phyloP scores from a whole-genome alignment of 2,329 filamentous ascomycete species.

The Neofusicoccum ribis region DNA sequence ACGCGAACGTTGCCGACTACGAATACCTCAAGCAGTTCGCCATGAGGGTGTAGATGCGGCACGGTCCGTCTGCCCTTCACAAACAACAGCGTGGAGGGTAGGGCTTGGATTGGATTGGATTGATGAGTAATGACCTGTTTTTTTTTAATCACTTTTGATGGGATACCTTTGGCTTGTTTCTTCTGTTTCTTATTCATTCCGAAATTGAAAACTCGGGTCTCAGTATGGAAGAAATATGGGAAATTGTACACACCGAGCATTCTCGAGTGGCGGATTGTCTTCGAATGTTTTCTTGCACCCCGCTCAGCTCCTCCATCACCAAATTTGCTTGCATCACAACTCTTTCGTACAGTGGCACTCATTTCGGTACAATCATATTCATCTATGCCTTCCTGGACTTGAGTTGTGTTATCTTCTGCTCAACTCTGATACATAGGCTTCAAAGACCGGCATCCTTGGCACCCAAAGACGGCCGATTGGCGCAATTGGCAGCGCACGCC shows the following conservation, averaged over 20 bases:
- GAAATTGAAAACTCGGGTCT: not conserved
- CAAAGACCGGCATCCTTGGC: not conserved
- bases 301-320: not conserved
- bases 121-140: conserved; percentile 5
- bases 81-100: not conserved
- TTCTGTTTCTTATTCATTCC: not conserved
- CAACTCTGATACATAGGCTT: no score
- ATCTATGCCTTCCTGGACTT: not conserved
- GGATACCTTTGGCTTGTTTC: not conserved
- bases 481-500: not conserved
- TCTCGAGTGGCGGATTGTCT: not conserved
- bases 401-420: no score
- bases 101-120: not conserved
- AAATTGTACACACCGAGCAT: not conserved
- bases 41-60: conserved; percentile 46
- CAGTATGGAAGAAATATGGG: not conserved
- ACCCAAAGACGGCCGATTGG: not conserved
- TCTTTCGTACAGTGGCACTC: not conserved
- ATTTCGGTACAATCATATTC: not conserved
- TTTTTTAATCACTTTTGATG: conserved; percentile 2
- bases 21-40: conserved; percentile 81
- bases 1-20: conserved; percentile 72
- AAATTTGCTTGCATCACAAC: no score
- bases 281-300: not conserved
- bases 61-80: not conserved